Percentiles rank a stretch among this genome's conserved stretches.
These are phyloP conservation scores for Phytophthora colocasiae DNA, from an alignment of 352 stramenopile genomes.

Conservation along the genomic window DNA sequence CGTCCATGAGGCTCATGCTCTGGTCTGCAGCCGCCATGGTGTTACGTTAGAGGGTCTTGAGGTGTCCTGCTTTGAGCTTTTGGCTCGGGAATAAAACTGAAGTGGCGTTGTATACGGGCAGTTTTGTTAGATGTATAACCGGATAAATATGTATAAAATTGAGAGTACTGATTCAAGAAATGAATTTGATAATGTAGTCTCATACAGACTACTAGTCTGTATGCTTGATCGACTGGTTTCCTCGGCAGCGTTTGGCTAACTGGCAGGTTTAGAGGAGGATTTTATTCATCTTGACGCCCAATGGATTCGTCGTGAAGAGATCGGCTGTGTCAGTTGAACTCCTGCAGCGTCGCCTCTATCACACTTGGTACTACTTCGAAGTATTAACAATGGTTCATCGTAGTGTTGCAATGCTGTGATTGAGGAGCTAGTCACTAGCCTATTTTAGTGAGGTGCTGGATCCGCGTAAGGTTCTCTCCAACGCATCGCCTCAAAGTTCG, in stretches of 20 bases:
- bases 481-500: too few relatives aligned
- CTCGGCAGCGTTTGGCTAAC: slow-evolving; percentile 2
- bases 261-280: background rate
- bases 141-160: slow-evolving; percentile 3
- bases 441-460: too few relatives aligned
- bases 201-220: too few relatives aligned
- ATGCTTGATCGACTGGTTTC: slow-evolving; percentile 13
- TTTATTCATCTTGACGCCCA: background rate
- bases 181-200: background rate
- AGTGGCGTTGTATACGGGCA: slow-evolving; percentile 14
- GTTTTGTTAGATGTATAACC: slow-evolving; percentile 18
- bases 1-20: slow-evolving; percentile 96
- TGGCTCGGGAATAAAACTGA: slow-evolving; percentile 22
- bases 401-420: too few relatives aligned
- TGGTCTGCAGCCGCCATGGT: slow-evolving; percentile 81
- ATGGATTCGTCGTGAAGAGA: slow-evolving; percentile 4
- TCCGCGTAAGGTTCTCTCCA: too few relatives aligned
- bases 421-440: too few relatives aligned
- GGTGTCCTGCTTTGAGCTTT: background rate
- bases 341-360: slow-evolving; percentile 16
- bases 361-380: background rate
- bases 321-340: slow-evolving; percentile 15
- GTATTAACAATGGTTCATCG: too few relatives aligned
- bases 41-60: background rate
- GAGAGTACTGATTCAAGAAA: too few relatives aligned